These are phyloP conservation scores for Bigelowiella natans DNA, from an alignment of 78 protist species.

Conservation along the genomic window DNA sequence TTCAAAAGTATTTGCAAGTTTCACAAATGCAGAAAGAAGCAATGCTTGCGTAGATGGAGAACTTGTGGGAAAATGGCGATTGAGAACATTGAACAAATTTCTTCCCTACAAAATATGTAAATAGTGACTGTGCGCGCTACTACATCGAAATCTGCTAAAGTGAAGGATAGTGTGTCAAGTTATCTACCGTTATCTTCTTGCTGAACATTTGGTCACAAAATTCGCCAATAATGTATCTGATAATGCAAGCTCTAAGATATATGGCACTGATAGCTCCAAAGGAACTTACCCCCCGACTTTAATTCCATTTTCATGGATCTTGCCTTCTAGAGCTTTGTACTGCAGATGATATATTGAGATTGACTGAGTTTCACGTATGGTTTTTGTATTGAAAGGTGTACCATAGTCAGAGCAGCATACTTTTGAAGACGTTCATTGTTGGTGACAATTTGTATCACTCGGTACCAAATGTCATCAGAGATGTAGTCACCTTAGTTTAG, in stretches of 20 bases:
- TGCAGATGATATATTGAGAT: too few relatives aligned
- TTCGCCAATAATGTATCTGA: constrained; percentile 85
- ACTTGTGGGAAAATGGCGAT: constrained; percentile 28
- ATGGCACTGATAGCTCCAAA: too few relatives aligned
- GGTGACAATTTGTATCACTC: constrained; percentile 87
- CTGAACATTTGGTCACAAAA: constrained; percentile 76
- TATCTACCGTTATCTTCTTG: constrained; percentile 8
- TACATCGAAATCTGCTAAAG: neutral
- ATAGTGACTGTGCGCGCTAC: neutral
- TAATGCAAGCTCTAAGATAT: too few relatives aligned
- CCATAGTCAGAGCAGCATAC: constrained; percentile 68
- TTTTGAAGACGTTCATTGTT: constrained; percentile 69
- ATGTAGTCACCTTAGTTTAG: too few relatives aligned
- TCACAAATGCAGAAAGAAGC: constrained; percentile 70
- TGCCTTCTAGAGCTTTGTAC: constrained; percentile 32
- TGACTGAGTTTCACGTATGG: too few relatives aligned
- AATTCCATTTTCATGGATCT: constrained; percentile 70
- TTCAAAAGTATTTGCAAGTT: constrained; percentile 68
- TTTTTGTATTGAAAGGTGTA: too few relatives aligned
- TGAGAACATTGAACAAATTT: constrained; percentile 52
- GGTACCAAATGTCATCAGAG: constrained; percentile 78
- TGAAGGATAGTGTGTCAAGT: neutral
- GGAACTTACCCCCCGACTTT: constrained; percentile 39
- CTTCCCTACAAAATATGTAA: neutral
- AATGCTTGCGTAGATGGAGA: constrained; percentile 47